Percentiles rank a stretch among this genome's conserved stretches.
Conservation (phyloP, 1,139 yeast species). For the Pichia kudriavzevii region DNA sequence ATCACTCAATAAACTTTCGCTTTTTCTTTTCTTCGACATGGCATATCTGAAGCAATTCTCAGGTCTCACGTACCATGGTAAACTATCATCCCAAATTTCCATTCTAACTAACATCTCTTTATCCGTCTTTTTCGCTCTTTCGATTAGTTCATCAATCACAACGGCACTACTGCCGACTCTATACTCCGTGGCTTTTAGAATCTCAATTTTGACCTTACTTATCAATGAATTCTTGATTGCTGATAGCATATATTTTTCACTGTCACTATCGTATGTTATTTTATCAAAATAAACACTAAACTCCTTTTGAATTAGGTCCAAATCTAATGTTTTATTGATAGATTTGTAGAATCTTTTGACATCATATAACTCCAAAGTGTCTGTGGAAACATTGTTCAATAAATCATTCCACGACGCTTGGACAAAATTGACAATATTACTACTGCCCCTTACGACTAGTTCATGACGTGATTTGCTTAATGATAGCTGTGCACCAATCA, state of each 20-base stretch:
- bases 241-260: constrained; percentile 21
- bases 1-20: constrained; percentile 9
- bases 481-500: constrained; percentile 48
- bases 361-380: constrained; percentile 16
- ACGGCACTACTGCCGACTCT: constrained; percentile 18
- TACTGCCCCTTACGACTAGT: constrained; percentile 32
- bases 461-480: constrained; percentile 33
- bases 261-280: constrained; percentile 15
- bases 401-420: constrained; percentile 27
- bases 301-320: constrained; percentile 19
- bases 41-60: constrained; percentile 19
- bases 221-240: constrained; percentile 22
- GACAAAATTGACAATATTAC: constrained; percentile 25
- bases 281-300: constrained; percentile 28
- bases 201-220: constrained; percentile 21
- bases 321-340: constrained; percentile 17
- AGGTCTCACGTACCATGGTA: constrained; percentile 26
- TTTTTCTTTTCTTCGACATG: constrained; percentile 13
- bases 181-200: constrained; percentile 24
- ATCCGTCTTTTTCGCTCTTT: constrained; percentile 1
- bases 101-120: constrained; percentile 8
- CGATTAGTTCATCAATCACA: constrained; percentile 13
- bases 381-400: constrained; percentile 20
- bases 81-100: constrained; percentile 18
- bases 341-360: constrained; percentile 16